phyloP scores from a whole-genome alignment of 2,329 filamentous ascomycete species.

The Purpureocillium lavendulum region DNA sequence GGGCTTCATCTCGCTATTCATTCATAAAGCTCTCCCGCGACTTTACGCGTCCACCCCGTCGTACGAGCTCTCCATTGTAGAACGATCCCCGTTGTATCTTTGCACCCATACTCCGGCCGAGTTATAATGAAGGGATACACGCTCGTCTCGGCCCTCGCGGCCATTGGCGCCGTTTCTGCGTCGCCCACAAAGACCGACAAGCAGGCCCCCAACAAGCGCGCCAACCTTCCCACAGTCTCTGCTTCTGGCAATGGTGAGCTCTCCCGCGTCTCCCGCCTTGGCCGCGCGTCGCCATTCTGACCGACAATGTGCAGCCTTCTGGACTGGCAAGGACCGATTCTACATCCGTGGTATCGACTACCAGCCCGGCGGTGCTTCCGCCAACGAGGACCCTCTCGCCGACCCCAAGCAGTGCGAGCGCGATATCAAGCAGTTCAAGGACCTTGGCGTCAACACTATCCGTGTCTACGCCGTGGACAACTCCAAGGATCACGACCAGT shows the following conservation, averaged over 20 bases:
- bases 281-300: not conserved
- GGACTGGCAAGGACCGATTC: constrained; percentile 42
- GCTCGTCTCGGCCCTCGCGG: constrained; percentile 39
- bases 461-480: constrained; percentile 94
- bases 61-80: not conserved
- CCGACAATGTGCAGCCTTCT: constrained; percentile 39
- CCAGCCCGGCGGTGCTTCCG: constrained; percentile 51
- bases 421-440: constrained; percentile 74
- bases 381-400: constrained; percentile 64
- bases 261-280: not conserved
- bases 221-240: constrained; percentile 39
- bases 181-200: constrained; percentile 41
- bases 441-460: constrained; percentile 82
- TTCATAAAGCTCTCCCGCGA: constrained; percentile 1
- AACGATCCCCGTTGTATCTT: constrained; percentile 3
- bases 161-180: constrained; percentile 33
- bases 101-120: constrained; percentile 7
- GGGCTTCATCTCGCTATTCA: constrained; percentile 7
- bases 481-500: constrained; percentile 68
- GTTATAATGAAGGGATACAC: constrained; percentile 40
- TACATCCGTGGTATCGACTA: constrained; percentile 55
- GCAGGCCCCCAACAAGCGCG: constrained; percentile 41
- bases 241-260: constrained; percentile 49
- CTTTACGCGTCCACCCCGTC: not conserved
- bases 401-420: constrained; percentile 63